Conservation (phyloP, 2,329 filamentous ascomycete species). For the Stagonosporopsis cucurbitacearum region DNA sequence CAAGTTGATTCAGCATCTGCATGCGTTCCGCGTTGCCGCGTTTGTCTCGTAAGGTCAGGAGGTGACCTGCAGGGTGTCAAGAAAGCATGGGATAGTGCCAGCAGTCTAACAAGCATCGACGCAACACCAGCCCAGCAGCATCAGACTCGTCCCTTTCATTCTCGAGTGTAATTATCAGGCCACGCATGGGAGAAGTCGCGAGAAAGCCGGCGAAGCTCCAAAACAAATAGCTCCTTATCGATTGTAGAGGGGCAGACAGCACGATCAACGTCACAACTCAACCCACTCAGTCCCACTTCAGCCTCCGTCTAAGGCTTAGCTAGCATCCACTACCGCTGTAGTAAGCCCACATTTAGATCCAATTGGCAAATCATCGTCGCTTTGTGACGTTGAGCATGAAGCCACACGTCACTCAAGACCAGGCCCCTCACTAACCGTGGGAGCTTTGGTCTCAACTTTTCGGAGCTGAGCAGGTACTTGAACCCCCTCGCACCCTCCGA, state of each 20-base stretch:
- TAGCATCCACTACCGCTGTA: constrained; percentile 23
- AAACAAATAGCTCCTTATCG: constrained; percentile 18
- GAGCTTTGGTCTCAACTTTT: constrained; percentile 28
- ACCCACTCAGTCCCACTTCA: constrained; percentile 26
- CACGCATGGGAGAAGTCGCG: constrained; percentile 8
- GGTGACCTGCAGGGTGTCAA: constrained; percentile 2
- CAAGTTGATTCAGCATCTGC: background rate
- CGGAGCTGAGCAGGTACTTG: constrained; percentile 39
- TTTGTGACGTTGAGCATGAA: constrained; percentile 18
- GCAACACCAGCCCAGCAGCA: background rate
- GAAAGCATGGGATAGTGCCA: background rate
- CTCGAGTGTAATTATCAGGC: constrained; percentile 5
- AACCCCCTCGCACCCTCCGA: constrained; percentile 40
- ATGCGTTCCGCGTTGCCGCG: constrained; percentile 4
- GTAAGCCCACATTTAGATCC: constrained; percentile 28
- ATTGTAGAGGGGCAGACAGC: constrained; percentile 17
- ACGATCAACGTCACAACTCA: constrained; percentile 22
- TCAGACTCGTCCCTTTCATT: background rate
- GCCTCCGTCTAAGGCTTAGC: constrained; percentile 27
- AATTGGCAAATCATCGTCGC: constrained; percentile 25
- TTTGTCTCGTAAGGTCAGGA: background rate
- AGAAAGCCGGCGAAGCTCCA: constrained; percentile 13
- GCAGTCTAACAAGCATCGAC: background rate
- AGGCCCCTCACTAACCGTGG: constrained; percentile 28
- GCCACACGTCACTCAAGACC: constrained; percentile 38